phyloP scores from a whole-genome alignment of 23 red algal genomes.

The Agarophyton chilense region DNA sequence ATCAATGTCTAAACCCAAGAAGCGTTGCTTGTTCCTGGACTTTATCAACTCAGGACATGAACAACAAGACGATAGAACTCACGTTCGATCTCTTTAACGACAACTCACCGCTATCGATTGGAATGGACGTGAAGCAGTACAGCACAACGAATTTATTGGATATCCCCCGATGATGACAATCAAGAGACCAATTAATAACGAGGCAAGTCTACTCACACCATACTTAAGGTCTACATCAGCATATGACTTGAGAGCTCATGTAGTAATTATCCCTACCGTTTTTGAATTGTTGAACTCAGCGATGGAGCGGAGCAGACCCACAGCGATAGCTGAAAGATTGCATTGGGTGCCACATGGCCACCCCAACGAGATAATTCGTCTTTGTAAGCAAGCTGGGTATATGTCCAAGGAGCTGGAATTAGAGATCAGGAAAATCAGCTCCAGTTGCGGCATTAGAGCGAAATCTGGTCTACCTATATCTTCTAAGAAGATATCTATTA shows the following conservation, averaged over 20 bases:
- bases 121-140: neutral
- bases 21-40: neutral
- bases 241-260: neutral
- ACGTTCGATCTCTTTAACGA: slow-evolving; percentile 37
- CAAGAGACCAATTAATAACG: slow-evolving; percentile 26
- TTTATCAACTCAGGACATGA: neutral
- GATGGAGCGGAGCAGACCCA: neutral
- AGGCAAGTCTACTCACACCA: neutral
- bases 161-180: slow-evolving; percentile 11
- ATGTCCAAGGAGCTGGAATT: neutral
- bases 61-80: neutral
- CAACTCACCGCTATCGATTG: slow-evolving; percentile 8
- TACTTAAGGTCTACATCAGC: neutral
- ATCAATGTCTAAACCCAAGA: slow-evolving; percentile 1
- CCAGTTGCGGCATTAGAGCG: neutral
- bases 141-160: neutral
- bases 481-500: slow-evolving; percentile 26
- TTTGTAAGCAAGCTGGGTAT: neutral
- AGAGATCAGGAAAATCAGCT: neutral
- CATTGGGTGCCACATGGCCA: slow-evolving; percentile 32
- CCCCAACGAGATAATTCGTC: neutral
- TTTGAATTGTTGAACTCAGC: neutral
- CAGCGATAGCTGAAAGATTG: slow-evolving; percentile 4
- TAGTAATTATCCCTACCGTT: neutral
- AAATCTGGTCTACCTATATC: slow-evolving; percentile 25